Evolutionary conservation across 1,284 basidiomycete species (phyloP), one percentile per base, ranked within the genome.

Genomic region (Moesziomyces globuligerus): DNA sequence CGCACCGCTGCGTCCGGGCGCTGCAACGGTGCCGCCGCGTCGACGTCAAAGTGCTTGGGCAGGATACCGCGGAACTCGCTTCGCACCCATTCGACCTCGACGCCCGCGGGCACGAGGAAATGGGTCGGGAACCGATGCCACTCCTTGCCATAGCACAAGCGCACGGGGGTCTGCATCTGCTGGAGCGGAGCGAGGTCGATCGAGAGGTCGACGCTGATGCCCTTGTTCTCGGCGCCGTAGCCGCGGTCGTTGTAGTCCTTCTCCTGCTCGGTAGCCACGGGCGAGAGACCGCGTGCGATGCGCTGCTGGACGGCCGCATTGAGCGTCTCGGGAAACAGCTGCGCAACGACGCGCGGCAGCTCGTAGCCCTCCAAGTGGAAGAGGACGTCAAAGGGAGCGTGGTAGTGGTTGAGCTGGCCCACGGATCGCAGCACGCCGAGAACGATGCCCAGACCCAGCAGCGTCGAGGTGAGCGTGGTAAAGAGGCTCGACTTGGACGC

Each of bases 41-140:
- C 43, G 3, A 56, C 42, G 9, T 49, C 61, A 45, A 94, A 95
- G 80, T 91, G 91, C 38, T 90, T 88, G 5, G 96, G 96, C 67
- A 98, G 85, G 80, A 94, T 88, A 15, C 94, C 95, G 57, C 89
- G 86, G 76, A 97, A 96, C 53, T 90, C 92, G 83, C 90, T 93
- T 85, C 92, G 90, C 80, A 98, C 85, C 84, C 93, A 98, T 65
- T 90, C 87, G 15, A 95, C 89, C 43, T 89, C 87, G 54, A 97
- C 85, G 17, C 88, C 90, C 52, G 90, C 87, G 1, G 95, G 94
- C 18, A 98, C 87, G 45, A 95, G 87, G 83, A 91, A 98, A 81
- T 91, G 90, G 1, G 91, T 88, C 0, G 94, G 93, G 86, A 94
- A 99, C 15, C 95, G 87, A 81, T 98, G 86, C 96, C 96, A 98